A percentile compares a stretch with the other conserved stretches of the same genome.
These are phyloP conservation scores for Sphagnum contortum DNA, from an alignment of 225 moss, liverwort and hornwort genomes.

Conservation along the genomic window DNA sequence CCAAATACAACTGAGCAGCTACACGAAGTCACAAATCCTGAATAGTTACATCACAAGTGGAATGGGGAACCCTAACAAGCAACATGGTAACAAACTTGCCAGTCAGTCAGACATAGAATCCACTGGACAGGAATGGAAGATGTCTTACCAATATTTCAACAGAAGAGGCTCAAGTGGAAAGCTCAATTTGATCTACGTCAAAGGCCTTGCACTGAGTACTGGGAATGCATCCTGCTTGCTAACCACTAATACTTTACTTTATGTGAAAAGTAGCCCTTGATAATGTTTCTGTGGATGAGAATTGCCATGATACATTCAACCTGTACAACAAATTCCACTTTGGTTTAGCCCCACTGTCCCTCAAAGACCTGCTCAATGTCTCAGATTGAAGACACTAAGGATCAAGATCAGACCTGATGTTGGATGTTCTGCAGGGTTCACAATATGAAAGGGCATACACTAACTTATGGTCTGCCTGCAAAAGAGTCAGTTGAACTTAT, in stretches of 20 bases:
- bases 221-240: constrained; percentile 95
- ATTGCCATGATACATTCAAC: constrained; percentile 91
- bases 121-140: no score
- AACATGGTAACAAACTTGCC: no score
- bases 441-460: constrained; percentile 85
- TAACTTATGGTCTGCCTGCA: constrained; percentile 87
- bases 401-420: constrained; percentile 42
- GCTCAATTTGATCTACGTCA: not conserved
- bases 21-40: no score
- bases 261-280: constrained; percentile 85
- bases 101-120: no score
- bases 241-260: constrained; percentile 87
- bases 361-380: no score
- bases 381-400: no score
- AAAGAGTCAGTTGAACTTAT: not conserved
- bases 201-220: constrained; percentile 24
- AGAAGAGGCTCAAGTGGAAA: no score
- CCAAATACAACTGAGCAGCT: no score
- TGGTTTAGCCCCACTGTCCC: no score
- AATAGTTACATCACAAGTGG: no score
- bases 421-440: constrained; percentile 50
- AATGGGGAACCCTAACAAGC: no score
- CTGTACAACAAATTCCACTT: constrained; percentile 12
- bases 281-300: constrained; percentile 68
- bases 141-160: no score